Base-by-base conservation (phyloP, 1,284 basidiomycete genomes). In the Sanghuangporus weigelae region DNA sequence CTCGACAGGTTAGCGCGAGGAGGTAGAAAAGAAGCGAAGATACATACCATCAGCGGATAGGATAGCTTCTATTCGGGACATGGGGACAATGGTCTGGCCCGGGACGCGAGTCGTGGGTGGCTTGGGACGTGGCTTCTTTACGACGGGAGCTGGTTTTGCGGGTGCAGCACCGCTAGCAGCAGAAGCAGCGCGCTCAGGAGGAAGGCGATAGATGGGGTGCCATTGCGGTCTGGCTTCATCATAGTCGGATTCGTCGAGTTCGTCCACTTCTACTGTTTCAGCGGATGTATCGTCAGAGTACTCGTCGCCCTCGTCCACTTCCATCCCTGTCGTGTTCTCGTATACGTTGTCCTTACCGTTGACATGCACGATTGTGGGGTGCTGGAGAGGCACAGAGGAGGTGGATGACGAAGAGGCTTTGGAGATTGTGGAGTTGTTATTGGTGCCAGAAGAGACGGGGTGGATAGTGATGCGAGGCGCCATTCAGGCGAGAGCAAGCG, bases 11-110 rank as follows among this genome's bases (percentile, higher is more conserved):
- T n/a, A 59, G 62, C 19, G 49, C 35, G 50, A 48, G 14, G 26
- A 31, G 12, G 40, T 26, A 57, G 16, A 21, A 31, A 57, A 23
- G 57, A 55, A 56, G 36, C 56, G 48, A 26, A 39, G 16, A 19
- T 72, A 46, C 81, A 58, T 70, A 89, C 89, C 87, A 68, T 90
- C 86, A 16, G 85, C 82, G 64, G 87, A 82, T 44, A 92, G 75
- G 66, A 91, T 89, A 68, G 83, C 86, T 71, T 90, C 87, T 53
- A 92, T 70, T 64, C 82, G 81, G 53, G 80, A 73, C 56, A 81
- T 74, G 26, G 89, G 87, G 21, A 92, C 72, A 11, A 87, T 72
- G 6, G 82, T 83, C 59, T 85, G 80, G 11, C 89, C 89, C 3
- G 83, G 85, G 42, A 78, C 73, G 67, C 88, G 57, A 84, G 68